Percentiles rank a stretch among this genome's conserved stretches.
phyloP scores from a whole-genome alignment of 768 basidiomycete genomes.

The Termitomyces sp. region DNA sequence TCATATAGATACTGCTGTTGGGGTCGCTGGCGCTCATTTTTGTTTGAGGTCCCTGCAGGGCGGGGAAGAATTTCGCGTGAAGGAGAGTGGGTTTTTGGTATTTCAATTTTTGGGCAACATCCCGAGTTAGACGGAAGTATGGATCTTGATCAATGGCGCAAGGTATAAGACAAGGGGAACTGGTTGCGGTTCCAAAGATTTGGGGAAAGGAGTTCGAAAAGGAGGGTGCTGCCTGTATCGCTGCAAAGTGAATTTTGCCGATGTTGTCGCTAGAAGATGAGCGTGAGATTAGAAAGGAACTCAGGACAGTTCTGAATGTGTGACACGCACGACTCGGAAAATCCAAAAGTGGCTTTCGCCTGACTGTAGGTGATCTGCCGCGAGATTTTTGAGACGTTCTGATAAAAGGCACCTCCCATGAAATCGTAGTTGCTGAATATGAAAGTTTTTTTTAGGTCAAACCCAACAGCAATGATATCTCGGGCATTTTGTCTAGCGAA shows the following conservation, averaged over 20 bases:
- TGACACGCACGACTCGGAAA: conserved; percentile 85
- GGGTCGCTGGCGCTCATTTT: conserved; percentile 98
- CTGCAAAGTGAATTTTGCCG: conserved; percentile 94
- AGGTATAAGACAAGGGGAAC: conserved; percentile 92
- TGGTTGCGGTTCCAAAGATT: conserved; percentile 80
- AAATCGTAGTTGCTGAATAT: conserved; percentile 93
- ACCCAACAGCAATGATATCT: conserved; percentile 96
- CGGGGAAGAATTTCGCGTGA: conserved; percentile 97
- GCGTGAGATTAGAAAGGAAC: neutral
- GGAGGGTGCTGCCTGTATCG: conserved; percentile 93
- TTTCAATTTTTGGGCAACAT: conserved; percentile 90
- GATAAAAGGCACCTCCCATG: conserved; percentile 91
- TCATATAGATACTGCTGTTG: conserved; percentile 96
- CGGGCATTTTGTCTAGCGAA: conserved; percentile 87
- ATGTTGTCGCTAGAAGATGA: conserved; percentile 83
- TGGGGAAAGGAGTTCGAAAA: conserved; percentile 99
- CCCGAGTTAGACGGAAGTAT: conserved; percentile 97
- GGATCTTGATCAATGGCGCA: conserved; percentile 98
- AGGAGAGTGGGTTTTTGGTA: conserved; percentile 93
- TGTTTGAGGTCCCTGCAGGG: conserved; percentile 94
- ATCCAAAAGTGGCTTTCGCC: conserved; percentile 94
- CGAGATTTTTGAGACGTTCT: conserved; percentile 90
- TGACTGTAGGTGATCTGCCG: conserved; percentile 91
- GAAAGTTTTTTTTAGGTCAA: conserved; percentile 89
- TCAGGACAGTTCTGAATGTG: no score